Conservation (phyloP, 371 early-diverging fungal genomes). For the Mucor indicus region DNA sequence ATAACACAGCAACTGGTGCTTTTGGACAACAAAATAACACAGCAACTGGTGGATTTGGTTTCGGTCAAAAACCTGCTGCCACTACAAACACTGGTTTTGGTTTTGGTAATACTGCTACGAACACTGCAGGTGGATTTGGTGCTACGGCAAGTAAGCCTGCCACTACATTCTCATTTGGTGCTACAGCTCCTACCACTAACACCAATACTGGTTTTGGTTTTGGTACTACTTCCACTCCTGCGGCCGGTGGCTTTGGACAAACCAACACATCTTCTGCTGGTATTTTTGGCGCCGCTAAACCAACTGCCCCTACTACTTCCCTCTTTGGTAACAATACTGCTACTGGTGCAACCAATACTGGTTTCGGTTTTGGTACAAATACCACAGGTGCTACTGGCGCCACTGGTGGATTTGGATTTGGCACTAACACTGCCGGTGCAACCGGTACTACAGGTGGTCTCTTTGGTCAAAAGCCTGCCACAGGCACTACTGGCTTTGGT, state of each 20-base stretch:
- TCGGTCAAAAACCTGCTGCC: conserved; percentile 31
- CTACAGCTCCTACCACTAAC: conserved; percentile 18
- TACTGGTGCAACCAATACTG: conserved; percentile 27
- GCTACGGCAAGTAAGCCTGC: conserved; percentile 49
- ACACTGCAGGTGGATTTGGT: conserved; percentile 50
- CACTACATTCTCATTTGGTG: conserved; percentile 39
- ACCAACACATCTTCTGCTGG: conserved; percentile 27
- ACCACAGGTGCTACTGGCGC: conserved; percentile 33
- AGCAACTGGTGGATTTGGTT: conserved; percentile 28
- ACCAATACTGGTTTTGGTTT: conserved; percentile 23
- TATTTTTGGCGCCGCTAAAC: conserved; percentile 57
- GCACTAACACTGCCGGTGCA: conserved; percentile 28
- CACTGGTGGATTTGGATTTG: conserved; percentile 32
- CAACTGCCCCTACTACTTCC: conserved; percentile 46
- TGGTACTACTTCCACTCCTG: conserved; percentile 13
- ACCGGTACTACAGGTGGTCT: conserved; percentile 22
- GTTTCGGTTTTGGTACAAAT: conserved; percentile 36
- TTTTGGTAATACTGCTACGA: conserved; percentile 16
- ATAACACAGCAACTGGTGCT: conserved; percentile 20
- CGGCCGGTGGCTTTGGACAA: conserved; percentile 24
- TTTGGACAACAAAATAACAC: conserved; percentile 34
- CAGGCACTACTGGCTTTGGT: conserved; percentile 13
- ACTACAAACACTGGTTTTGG: conserved; percentile 23
- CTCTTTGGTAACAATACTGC: conserved; percentile 46
- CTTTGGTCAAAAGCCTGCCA: conserved; percentile 21